phyloP scores from a whole-genome alignment of 441 rosid genomes.

The Aleurites moluccanus region DNA sequence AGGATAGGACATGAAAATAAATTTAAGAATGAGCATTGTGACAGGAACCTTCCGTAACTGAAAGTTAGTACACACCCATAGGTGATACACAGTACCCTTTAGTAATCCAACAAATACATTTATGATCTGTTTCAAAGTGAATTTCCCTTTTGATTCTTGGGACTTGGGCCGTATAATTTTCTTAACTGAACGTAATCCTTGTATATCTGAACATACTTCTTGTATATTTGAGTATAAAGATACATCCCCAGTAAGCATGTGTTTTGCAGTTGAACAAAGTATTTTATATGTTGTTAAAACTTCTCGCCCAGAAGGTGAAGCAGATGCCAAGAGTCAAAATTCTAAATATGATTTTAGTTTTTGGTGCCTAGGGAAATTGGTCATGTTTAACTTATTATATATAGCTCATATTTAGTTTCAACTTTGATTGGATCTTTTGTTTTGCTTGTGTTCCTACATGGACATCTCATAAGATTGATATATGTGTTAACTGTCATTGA shows the following conservation, averaged over 20 bases:
- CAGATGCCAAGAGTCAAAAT: background rate
- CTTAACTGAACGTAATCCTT: background rate
- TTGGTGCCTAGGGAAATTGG: background rate
- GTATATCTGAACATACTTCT: background rate
- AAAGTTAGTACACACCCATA: background rate
- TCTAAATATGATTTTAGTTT: background rate
- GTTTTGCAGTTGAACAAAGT: background rate
- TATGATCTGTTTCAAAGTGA: background rate
- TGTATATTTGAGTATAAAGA: background rate
- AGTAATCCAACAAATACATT: background rate
- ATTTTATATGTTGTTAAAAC: background rate
- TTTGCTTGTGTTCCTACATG: constrained; percentile 5
- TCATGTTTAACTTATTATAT: background rate
- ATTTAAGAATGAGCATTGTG: background rate
- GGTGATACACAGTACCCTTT: background rate
- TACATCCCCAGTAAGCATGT: background rate
- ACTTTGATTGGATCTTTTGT: constrained; percentile 6
- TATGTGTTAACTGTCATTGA: constrained; percentile 13
- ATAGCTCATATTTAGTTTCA: background rate
- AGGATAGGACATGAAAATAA: background rate
- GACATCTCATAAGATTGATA: constrained; percentile 12
- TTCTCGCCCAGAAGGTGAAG: constrained; percentile 7
- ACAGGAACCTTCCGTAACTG: background rate
- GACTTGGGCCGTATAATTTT: background rate
- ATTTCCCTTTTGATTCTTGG: background rate